These are phyloP conservation scores for Phytophthora kernoviae DNA, from an alignment of 352 stramenopile species.

Conservation along the genomic window DNA sequence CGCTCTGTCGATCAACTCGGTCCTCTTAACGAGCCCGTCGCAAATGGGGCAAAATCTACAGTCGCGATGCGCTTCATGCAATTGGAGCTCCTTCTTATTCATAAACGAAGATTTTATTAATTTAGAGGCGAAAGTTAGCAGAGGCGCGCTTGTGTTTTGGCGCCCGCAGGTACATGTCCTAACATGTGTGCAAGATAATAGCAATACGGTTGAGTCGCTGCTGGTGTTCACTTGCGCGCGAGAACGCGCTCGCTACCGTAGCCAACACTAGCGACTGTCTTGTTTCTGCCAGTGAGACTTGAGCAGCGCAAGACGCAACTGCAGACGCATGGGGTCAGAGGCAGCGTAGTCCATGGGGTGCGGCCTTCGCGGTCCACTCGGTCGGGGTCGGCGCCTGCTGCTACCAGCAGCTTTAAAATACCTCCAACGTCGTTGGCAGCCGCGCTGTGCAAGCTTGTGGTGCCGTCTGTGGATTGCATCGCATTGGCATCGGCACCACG, in stretches of 20 bases:
- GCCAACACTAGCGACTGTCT: conserved; percentile 13
- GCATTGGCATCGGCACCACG: conserved; percentile 51
- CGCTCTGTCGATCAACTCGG: too few species aligned
- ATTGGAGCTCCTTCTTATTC: too few species aligned
- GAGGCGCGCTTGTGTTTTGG: conserved; percentile 6
- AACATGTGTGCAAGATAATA: conserved; percentile 32
- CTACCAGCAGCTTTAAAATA: conserved; percentile 46
- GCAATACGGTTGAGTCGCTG: background rate
- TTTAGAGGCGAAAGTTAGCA: conserved; percentile 10
- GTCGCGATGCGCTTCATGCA: conserved; percentile 3
- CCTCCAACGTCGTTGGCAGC: conserved; percentile 45
- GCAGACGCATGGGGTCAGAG: conserved; percentile 48
- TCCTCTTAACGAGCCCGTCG: too few species aligned
- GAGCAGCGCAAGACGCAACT: conserved; percentile 54
- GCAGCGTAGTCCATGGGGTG: conserved; percentile 50
- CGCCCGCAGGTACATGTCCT: conserved; percentile 30
- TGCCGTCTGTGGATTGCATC: conserved; percentile 40
- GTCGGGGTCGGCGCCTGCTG: conserved; percentile 43
- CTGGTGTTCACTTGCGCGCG: conserved; percentile 12
- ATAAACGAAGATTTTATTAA: too few species aligned
- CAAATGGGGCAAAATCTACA: too few species aligned
- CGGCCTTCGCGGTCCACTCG: conserved; percentile 36
- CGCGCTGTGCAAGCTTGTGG: conserved; percentile 56
- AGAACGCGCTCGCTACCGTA: background rate
- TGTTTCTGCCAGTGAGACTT: conserved; percentile 61